A percentile compares a stretch with the other conserved stretches of the same genome.
phyloP scores from a whole-genome alignment of 208 protist genomes.

The Borovskyia barvae region DNA sequence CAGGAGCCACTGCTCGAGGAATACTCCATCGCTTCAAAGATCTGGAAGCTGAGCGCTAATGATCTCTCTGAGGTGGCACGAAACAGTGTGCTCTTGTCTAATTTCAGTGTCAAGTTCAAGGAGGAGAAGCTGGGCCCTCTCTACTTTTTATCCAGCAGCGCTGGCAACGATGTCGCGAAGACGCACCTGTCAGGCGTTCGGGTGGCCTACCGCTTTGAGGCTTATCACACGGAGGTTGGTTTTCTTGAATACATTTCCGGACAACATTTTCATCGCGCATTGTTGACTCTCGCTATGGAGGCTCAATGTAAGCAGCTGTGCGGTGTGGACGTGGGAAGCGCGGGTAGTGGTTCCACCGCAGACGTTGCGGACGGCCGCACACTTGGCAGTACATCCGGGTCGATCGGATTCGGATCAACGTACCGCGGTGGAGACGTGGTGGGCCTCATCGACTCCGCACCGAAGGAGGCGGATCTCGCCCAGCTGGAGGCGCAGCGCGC shows the following conservation, averaged over 20 bases:
- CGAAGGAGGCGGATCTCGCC: slow-evolving; percentile 67
- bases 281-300: slow-evolving; percentile 69
- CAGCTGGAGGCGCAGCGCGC: slow-evolving; percentile 59
- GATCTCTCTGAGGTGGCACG: slow-evolving; percentile 93
- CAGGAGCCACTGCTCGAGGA: slow-evolving; percentile 92
- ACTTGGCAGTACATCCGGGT: slow-evolving; percentile 7
- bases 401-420: neutral
- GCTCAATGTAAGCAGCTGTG: slow-evolving; percentile 37
- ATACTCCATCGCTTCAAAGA: slow-evolving; percentile 92
- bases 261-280: slow-evolving; percentile 68
- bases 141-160: slow-evolving; percentile 87
- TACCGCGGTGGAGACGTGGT: neutral
- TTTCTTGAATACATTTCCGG: slow-evolving; percentile 79
- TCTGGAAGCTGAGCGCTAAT: slow-evolving; percentile 90
- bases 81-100: slow-evolving; percentile 85
- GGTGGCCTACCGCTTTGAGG: slow-evolving; percentile 89
- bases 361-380: no score
- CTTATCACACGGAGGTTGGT: slow-evolving; percentile 88
- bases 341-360: neutral
- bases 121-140: slow-evolving; percentile 79
- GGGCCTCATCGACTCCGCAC: slow-evolving; percentile 70
- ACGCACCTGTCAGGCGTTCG: slow-evolving; percentile 89
- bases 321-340: neutral
- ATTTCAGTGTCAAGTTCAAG: slow-evolving; percentile 84
- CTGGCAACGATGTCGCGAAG: slow-evolving; percentile 75